These are phyloP conservation scores for Nitzschia sp. DNA, from an alignment of 108 stramenopile genomes.

Conservation along the genomic window DNA sequence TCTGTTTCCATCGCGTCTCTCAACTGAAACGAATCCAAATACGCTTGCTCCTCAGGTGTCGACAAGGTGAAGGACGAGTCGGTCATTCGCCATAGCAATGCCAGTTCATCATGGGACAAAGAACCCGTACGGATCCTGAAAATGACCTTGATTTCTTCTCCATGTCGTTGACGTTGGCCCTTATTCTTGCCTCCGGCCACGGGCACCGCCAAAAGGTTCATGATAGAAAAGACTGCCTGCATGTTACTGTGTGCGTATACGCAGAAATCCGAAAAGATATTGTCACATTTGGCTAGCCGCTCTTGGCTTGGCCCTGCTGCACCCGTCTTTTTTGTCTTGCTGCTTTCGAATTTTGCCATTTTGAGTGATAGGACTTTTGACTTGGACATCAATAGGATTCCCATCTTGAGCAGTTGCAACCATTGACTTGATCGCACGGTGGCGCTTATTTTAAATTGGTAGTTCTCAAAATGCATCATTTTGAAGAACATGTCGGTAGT, in stretches of 20 bases:
- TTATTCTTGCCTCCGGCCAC: background rate
- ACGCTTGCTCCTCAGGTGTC: conserved; percentile 10
- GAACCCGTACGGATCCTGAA: conserved; percentile 13
- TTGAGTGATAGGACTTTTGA: conserved; percentile 14
- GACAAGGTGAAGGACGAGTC: conserved; percentile 17
- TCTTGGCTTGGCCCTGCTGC: conserved; percentile 3
- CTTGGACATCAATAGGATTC: conserved; percentile 23
- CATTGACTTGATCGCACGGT: conserved; percentile 25
- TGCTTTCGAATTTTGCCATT: background rate
- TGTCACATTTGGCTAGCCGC: conserved; percentile 21
- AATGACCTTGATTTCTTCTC: conserved; percentile 22
- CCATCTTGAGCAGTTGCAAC: conserved; percentile 15
- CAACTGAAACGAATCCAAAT: conserved; percentile 2
- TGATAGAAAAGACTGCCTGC: conserved; percentile 16
- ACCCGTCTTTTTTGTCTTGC: background rate
- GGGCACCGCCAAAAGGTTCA: background rate
- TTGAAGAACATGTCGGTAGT: conserved; percentile 19
- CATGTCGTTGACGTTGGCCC: background rate
- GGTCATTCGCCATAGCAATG: conserved; percentile 30
- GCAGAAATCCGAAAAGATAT: conserved; percentile 28
- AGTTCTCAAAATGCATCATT: conserved; percentile 1
- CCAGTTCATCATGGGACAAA: conserved; percentile 4
- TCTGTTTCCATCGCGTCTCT: too few species aligned
- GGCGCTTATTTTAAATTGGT: conserved; percentile 24
- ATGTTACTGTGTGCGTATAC: conserved; percentile 27